Evolutionary conservation across 805 yeast genomes (phyloP), one percentile per base, ranked within the genome.

Genomic region (Starmera amethionina): DNA sequence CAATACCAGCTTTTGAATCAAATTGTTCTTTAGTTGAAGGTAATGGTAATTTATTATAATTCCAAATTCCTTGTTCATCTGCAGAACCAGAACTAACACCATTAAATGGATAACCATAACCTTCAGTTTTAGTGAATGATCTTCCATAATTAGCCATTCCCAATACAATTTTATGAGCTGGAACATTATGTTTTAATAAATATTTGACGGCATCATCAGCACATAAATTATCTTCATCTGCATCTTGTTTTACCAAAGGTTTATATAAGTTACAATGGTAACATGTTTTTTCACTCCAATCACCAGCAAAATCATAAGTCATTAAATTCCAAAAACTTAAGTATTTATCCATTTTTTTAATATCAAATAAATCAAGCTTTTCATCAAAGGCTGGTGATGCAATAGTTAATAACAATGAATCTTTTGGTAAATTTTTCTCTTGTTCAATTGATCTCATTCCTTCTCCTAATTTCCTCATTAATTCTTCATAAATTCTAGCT

Each of bases 101-200:
- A 6, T 56, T 40, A 50, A 70, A 82, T 0, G 55, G 34, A 4
- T 55, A 43, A 2, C 77, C 79, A 8, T 68, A 54, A 0, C 67
- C 68, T 3, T 56, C 46, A 0, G 70, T 70, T 29, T 64, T 55
- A 0, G 60, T 59, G 45, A 75, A 77, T 1, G 72, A 65, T 28
- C 82, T 62, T 0, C 96, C 97, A 56, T 88, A 93, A 14, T 77
- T 63, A 0, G 97, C 97, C 81, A 89, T 82, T 0, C 97, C 98
- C 29, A 93, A 51, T 1, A 82, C 66, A 7, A 90, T 46, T 52
- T 85, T 83, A 0, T 47, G 32, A 0, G 79, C 47, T 0, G 58
- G 41, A 2, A 80, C 67, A 0, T 79, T 75, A 1, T 48, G 42
- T 0, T 50, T 16, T 0, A 69, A 25, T 59, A 81, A 73, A 40